phyloP scores from a whole-genome alignment of 495 filamentous ascomycete genomes.

The Trichoderma parareesei region DNA sequence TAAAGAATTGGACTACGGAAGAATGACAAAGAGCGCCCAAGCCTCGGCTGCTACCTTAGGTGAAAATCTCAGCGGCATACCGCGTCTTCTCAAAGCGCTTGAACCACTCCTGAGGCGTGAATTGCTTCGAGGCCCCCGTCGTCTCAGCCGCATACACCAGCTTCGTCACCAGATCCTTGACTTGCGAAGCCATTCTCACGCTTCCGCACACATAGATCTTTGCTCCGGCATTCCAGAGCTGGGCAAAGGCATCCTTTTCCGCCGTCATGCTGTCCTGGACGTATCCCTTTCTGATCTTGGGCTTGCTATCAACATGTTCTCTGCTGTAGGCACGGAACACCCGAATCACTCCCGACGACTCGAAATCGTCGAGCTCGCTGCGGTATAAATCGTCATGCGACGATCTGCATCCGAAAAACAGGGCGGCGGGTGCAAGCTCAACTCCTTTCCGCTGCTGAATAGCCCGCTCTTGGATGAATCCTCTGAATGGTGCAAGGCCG shows the following conservation, averaged over 20 bases:
- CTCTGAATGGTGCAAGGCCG: conserved; percentile 59
- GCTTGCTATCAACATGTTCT: conserved; percentile 11
- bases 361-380: conserved; percentile 51
- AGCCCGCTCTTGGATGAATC: conserved; percentile 61
- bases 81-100: conserved; percentile 49
- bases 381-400: conserved; percentile 54
- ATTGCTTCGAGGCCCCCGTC: conserved; percentile 28
- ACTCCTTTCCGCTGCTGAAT: conserved; percentile 43
- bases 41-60: conserved; percentile 20
- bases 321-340: conserved; percentile 50
- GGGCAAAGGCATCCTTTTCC: conserved; percentile 41
- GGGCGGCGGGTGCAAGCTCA: conserved; percentile 46
- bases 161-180: conserved; percentile 36
- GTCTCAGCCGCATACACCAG: conserved; percentile 34
- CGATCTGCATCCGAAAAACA: conserved; percentile 59
- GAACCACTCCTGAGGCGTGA: conserved; percentile 45
- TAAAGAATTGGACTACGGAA: too few species aligned
- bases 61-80: conserved; percentile 66
- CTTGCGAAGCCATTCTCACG: conserved; percentile 49
- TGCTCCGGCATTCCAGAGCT: conserved; percentile 49
- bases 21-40: background rate
- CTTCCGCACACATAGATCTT: conserved; percentile 63
- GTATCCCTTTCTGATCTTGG: conserved; percentile 35
- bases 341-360: conserved; percentile 45
- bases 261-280: conserved; percentile 55